phyloP scores from a whole-genome alignment of 2,329 filamentous ascomycete genomes.

The Talaromyces sp. region DNA sequence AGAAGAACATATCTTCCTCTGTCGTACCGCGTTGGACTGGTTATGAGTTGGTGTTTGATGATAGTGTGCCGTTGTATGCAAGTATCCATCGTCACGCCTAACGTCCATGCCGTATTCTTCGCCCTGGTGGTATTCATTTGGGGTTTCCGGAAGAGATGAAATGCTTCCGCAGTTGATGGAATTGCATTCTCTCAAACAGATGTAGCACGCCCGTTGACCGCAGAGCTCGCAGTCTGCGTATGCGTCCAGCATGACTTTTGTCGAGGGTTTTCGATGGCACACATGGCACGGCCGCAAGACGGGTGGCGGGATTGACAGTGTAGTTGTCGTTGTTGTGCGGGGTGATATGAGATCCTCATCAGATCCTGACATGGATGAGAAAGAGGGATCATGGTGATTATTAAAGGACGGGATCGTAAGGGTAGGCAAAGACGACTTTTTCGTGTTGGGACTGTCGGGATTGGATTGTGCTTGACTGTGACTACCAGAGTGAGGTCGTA shows the following conservation, averaged over 20 bases:
- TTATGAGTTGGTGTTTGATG: neutral
- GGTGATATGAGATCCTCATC: constrained; percentile 17
- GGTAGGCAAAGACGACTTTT: constrained; percentile 13
- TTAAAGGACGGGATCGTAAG: constrained; percentile 17
- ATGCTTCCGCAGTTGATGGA: constrained; percentile 23
- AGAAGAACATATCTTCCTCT: constrained; percentile 34
- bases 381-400: constrained; percentile 16
- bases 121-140: neutral
- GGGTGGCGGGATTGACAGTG: constrained; percentile 16
- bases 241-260: constrained; percentile 34
- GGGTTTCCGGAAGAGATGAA: neutral
- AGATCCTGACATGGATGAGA: constrained; percentile 21
- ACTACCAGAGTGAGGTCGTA: constrained; percentile 14
- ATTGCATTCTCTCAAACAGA: constrained; percentile 39
- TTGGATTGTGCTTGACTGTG: neutral
- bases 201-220: constrained; percentile 35
- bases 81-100: neutral
- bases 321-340: constrained; percentile 16
- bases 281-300: constrained; percentile 38
- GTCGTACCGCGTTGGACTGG: neutral
- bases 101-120: neutral
- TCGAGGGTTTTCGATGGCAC: constrained; percentile 38
- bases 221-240: constrained; percentile 40
- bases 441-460: neutral
- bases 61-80: constrained; percentile 1